Evolutionary conservation across 2,329 filamentous ascomycete genomes (phyloP).

Genomic region (Alternaria triticimaculans): DNA sequence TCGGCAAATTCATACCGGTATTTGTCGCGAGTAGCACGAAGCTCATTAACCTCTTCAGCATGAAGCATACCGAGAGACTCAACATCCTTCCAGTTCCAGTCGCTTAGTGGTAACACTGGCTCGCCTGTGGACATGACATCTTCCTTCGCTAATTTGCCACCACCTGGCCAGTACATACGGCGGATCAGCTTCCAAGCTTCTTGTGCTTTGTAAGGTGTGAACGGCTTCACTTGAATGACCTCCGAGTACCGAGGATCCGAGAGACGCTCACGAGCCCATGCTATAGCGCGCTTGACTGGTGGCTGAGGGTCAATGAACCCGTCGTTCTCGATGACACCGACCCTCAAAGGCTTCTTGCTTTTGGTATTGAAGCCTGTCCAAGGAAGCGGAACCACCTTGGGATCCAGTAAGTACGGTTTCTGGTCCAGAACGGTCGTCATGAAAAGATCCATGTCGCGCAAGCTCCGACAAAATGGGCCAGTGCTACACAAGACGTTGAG

Average conservation of each 20-base stretch:
- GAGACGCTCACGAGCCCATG: constrained; percentile 41
- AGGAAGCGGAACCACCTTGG: constrained; percentile 23
- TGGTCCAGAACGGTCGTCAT: constrained; percentile 13
- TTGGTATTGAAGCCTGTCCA: constrained; percentile 26
- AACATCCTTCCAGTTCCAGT: constrained; percentile 26
- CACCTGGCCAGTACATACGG: constrained; percentile 58
- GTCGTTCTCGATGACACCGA: constrained; percentile 54
- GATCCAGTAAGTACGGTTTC: constrained; percentile 24
- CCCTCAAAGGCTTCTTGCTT: constrained; percentile 39
- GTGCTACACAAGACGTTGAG: constrained; percentile 21
- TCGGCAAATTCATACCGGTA: constrained; percentile 21
- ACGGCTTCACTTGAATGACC: constrained; percentile 45
- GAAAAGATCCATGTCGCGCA: constrained; percentile 27
- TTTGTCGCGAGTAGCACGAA: constrained; percentile 16
- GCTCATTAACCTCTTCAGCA: constrained; percentile 17
- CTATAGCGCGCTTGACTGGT: constrained; percentile 45
- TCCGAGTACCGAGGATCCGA: constrained; percentile 2
- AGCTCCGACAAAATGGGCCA: constrained; percentile 24
- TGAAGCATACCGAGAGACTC: constrained; percentile 13
- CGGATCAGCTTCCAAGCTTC: constrained; percentile 45
- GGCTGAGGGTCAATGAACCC: constrained; percentile 50
- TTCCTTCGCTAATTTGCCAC: constrained; percentile 41
- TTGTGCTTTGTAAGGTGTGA: constrained; percentile 40
- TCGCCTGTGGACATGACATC: constrained; percentile 51
- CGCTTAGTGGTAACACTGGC: constrained; percentile 54